Evolutionary conservation across 1,139 yeast genomes (phyloP), one percentile per base, ranked within the genome.

Genomic region (Candida albicans): DNA sequence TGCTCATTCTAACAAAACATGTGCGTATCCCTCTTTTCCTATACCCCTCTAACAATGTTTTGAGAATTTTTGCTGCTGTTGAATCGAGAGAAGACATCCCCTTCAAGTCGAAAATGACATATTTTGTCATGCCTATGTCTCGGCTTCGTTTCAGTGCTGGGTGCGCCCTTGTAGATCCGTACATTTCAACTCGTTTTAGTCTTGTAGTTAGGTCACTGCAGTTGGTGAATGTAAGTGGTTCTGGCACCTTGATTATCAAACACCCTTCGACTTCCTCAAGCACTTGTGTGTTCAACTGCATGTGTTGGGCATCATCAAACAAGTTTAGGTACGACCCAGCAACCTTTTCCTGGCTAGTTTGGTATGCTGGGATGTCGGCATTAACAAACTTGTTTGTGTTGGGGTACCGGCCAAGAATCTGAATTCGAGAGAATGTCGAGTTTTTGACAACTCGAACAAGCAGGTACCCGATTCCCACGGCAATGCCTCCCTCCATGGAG

Each of bases 11-110:
- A 1, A 87, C 81, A 50, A 91, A 80, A 47, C 82, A 78, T 1
- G 87, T 81, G 15, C 70, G 66, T 12, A 88, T 84, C 2, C 73
- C 70, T 39, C 95, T 73, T 18, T 67, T 66, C 36, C 69, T 68
- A 50, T 87, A 84, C 26, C 77, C 74, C 4, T 64, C 53, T 7
- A 91, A 67, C 12, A 88, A 79, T 42, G 81, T 87, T 38, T 67
- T 61, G 40, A 91, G 65, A 11, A 87, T 86, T 53, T 87, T 88
- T 0, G 90, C 84, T 0, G 97, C 97, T 1, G 95, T 83, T 0
- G 96, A 86, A 57, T 93, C 99, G 35, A 91, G 67, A 29, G 77
- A 82, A 0, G 95, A 79, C 96, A 91, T 87, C 0, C 96, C 97
- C 46, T 85, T 75, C 44, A 91, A 62, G 58, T 91, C 96, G 57